These are phyloP conservation scores for carrot (Daucus carota) DNA, from an alignment of 129 eudicot genomes.

Conservation along the genomic window DNA sequence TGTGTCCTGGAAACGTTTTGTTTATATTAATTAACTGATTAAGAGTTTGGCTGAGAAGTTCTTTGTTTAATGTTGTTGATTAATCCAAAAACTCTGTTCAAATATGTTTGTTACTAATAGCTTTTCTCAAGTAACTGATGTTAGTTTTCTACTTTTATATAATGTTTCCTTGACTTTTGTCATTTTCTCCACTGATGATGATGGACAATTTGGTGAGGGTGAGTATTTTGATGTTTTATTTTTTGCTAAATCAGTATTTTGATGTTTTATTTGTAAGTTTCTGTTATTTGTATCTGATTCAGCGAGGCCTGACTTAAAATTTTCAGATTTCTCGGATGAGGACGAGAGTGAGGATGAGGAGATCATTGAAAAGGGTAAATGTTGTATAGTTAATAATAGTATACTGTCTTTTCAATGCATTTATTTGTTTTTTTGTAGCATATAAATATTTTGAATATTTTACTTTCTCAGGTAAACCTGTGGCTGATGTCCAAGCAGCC, in stretches of 20 bases:
- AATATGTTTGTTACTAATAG: not conserved
- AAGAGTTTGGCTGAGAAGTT: not conserved
- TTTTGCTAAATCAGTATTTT: too few species aligned
- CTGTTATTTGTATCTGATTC: not conserved
- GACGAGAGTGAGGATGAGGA: constrained; percentile 18
- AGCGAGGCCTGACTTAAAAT: not conserved
- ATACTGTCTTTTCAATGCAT: not conserved
- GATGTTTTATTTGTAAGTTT: not conserved
- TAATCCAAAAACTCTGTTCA: not conserved
- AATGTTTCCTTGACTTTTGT: constrained; percentile 21
- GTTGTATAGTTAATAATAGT: not conserved
- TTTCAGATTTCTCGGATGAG: constrained; percentile 21
- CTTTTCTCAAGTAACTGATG: not conserved
- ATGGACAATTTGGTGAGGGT: constrained; percentile 9
- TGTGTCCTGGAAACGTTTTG: not conserved
- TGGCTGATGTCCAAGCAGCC: constrained; percentile 14
- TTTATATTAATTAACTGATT: not conserved
- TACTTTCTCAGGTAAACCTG: constrained; percentile 5
- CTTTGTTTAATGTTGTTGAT: not conserved
- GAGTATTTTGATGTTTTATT: not conserved
- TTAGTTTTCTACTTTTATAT: not conserved
- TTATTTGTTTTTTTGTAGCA: not conserved
- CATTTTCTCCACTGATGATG: constrained; percentile 15
- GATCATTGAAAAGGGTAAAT: constrained; percentile 9
- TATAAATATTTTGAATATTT: not conserved